A percentile compares a stretch with the other conserved stretches of the same genome.
Conservation (phyloP, 1,284 basidiomycete genomes). For the Cutaneotrichosporon dermatis region DNA sequence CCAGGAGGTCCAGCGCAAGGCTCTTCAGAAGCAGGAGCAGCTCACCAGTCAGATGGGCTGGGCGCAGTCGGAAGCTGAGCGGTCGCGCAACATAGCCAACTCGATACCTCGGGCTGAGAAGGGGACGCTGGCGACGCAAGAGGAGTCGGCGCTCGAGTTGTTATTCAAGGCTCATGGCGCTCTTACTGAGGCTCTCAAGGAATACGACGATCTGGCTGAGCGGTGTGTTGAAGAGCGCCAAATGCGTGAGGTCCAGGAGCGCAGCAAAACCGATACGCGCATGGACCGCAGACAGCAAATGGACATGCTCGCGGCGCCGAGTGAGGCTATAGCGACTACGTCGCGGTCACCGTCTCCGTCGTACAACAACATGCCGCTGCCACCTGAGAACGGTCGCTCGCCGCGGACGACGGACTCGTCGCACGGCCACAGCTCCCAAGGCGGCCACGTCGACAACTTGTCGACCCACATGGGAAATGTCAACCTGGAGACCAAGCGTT, state of each 20-base stretch:
- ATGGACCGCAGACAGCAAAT: constrained; percentile 32
- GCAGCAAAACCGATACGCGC: constrained; percentile 46
- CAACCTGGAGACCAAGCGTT: constrained; percentile 11
- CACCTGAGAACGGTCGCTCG: background rate
- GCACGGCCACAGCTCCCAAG: constrained; percentile 2
- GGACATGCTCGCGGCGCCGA: constrained; percentile 18
- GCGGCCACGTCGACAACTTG: constrained; percentile 1
- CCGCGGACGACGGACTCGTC: background rate
- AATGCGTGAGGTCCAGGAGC: constrained; percentile 41
- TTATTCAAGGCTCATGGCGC: constrained; percentile 41
- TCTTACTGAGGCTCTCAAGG: constrained; percentile 37
- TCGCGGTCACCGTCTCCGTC: constrained; percentile 40
- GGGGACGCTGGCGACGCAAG: constrained; percentile 15
- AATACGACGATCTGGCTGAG: constrained; percentile 43
- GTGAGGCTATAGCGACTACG: constrained; percentile 17
- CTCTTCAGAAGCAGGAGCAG: constrained; percentile 45
- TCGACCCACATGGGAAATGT: background rate
- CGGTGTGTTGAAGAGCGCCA: constrained; percentile 39
- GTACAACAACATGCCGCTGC: constrained; percentile 5
- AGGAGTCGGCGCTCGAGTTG: constrained; percentile 40
- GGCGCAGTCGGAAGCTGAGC: constrained; percentile 49
- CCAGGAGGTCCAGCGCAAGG: constrained; percentile 48
- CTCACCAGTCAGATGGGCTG: constrained; percentile 50
- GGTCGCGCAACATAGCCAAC: constrained; percentile 30
- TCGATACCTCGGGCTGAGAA: constrained; percentile 2